Conservation (phyloP, 768 basidiomycete species). For the Amyloporia xantha region DNA sequence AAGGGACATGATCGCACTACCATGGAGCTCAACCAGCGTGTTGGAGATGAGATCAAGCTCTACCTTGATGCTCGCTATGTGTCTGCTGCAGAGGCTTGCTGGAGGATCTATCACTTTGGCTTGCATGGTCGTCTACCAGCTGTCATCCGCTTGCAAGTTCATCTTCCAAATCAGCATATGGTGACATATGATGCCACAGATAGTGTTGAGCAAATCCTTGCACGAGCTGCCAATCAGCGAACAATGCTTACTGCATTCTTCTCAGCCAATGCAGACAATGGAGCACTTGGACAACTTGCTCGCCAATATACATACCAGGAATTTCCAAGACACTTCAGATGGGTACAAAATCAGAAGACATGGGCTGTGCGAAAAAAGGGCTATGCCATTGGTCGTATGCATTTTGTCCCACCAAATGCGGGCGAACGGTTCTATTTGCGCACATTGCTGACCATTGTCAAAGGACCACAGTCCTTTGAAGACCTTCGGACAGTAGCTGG, state of each 20-base stretch:
- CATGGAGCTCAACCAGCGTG: constrained; percentile 23
- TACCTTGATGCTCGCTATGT: constrained; percentile 36
- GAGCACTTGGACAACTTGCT: constrained; percentile 12
- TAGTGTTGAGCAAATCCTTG: constrained; percentile 9
- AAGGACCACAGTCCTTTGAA: constrained; percentile 26
- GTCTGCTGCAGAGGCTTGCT: constrained; percentile 29
- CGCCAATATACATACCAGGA: constrained; percentile 29
- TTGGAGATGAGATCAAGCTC: constrained; percentile 31
- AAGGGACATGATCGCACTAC: constrained; percentile 40
- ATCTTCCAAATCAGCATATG: constrained; percentile 32
- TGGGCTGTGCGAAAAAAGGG: constrained; percentile 27
- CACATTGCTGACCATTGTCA: constrained; percentile 32
- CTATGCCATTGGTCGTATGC: constrained; percentile 36
- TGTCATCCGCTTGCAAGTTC: constrained; percentile 36
- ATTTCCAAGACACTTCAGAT: constrained; percentile 29
- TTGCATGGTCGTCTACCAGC: constrained; percentile 19
- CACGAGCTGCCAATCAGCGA: constrained; percentile 9
- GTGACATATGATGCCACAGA: constrained; percentile 32
- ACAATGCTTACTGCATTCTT: constrained; percentile 29
- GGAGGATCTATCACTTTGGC: constrained; percentile 26
- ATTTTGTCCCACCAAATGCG: constrained; percentile 28
- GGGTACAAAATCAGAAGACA: constrained; percentile 11
- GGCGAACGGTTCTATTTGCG: constrained; percentile 38
- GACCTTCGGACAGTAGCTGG: constrained; percentile 23
- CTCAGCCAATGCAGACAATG: constrained; percentile 10